These are phyloP conservation scores for Phytophthora citricola DNA, from an alignment of 352 stramenopile genomes.

Conservation along the genomic window DNA sequence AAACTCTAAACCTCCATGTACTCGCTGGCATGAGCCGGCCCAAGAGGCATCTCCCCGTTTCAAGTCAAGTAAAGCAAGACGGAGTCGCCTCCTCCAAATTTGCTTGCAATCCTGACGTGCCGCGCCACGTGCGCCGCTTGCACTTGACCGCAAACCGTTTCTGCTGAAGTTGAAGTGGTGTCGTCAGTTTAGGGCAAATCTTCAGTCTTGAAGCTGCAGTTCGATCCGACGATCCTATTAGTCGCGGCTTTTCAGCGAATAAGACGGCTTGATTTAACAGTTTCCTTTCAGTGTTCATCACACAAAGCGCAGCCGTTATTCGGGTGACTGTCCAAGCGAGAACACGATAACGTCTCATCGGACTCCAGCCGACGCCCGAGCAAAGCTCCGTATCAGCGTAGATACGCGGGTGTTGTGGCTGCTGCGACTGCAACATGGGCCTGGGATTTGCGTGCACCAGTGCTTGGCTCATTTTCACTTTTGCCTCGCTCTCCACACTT, in stretches of 20 bases:
- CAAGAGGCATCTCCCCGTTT: slow-evolving; percentile 6
- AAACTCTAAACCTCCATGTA: neutral
- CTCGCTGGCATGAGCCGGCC: neutral
- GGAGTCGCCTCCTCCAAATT: neutral
- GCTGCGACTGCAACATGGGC: slow-evolving; percentile 15
- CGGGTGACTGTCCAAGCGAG: slow-evolving; percentile 12
- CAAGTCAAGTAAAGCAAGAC: neutral
- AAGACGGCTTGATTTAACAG: slow-evolving; percentile 6
- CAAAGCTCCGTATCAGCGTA: slow-evolving; percentile 27
- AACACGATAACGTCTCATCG: slow-evolving; percentile 36
- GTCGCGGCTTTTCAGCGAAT: slow-evolving; percentile 14
- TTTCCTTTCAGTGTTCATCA: neutral
- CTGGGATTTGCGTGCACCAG: neutral
- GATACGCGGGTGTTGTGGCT: slow-evolving; percentile 32
- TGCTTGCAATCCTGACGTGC: slow-evolving; percentile 12
- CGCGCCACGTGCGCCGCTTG: slow-evolving; percentile 15
- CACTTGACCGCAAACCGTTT: slow-evolving; percentile 19
- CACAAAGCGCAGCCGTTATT: neutral
- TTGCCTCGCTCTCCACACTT: slow-evolving; percentile 11
- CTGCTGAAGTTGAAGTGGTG: slow-evolving; percentile 30
- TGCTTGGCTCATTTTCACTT: slow-evolving; percentile 22
- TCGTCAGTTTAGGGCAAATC: slow-evolving; percentile 29
- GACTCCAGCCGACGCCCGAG: neutral
- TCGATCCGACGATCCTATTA: slow-evolving; percentile 15
- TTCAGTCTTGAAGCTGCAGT: slow-evolving; percentile 32